Base-by-base conservation (phyloP, 148 eudicot species). In the Amaranthus hypochondriacus region DNA sequence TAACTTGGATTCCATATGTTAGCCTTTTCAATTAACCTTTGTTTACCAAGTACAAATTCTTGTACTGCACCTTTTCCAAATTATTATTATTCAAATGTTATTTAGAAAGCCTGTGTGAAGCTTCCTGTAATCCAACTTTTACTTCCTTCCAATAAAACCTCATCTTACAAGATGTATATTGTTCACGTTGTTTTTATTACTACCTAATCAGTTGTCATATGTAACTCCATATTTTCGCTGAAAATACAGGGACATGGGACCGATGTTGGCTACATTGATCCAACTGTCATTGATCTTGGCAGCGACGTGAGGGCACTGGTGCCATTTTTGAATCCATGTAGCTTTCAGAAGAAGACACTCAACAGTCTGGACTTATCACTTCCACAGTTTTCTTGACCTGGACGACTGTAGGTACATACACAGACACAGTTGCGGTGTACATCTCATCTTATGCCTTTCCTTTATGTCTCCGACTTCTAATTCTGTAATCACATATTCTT, bases 261-360 rank as follows among this genome's bases (percentile, higher is more conserved):
- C 69, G 97, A 95, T 77, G 84, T 89, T 59, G 99, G 92, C 86
- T 90, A 88, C 76, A 77, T 86, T 9, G 73, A 81, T 72, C 97
- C 98, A 66, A 68, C 71, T 70, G 60, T 75, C 76, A 75, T 92
- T n/a, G 81, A 84, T 59, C 84, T 87, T 58, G 90, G 84, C 21
- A 79, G 73, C 80, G 83, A 84, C 71, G 84, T 90, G 56, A 92
- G 84, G 82, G 96, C 93, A 92, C 98, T 4, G 98, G 84, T 70
- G 96, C 96, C 46, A 71, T 90, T 73, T 79, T 86, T n/a, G 87
- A 88, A 71, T 85, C 57, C 66, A 43, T 55, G 5, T 80, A 61
- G 53, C 47, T 75, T 80, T 8, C 18, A 61, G 67, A 48, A 21
- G 63, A 44, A 44, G 74, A 21, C 28, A 48, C 28, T 57, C 43